These are phyloP conservation scores for Annulohypoxylon truncatum DNA, from an alignment of 2,329 filamentous ascomycete species.

Conservation along the genomic window DNA sequence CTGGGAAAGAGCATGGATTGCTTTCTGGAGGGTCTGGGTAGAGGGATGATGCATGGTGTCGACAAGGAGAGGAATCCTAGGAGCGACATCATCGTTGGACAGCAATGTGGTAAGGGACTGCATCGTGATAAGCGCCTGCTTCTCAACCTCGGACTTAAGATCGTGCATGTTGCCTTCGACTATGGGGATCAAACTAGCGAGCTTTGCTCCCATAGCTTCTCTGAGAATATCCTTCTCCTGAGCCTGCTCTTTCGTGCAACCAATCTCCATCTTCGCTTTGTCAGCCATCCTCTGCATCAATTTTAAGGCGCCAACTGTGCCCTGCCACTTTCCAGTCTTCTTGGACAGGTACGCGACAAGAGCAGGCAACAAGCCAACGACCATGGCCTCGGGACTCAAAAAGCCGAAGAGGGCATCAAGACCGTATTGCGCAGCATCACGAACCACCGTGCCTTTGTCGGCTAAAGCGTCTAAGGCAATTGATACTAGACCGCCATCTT, in stretches of 20 bases:
- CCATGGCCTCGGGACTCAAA: slow-evolving; percentile 83
- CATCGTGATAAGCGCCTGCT: slow-evolving; percentile 94
- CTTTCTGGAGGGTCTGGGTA: slow-evolving; percentile 87
- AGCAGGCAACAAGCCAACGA: slow-evolving; percentile 82
- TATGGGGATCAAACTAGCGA: slow-evolving; percentile 88
- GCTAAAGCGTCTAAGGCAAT: slow-evolving; percentile 85
- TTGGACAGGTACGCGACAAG: slow-evolving; percentile 82
- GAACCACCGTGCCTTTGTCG: slow-evolving; percentile 89
- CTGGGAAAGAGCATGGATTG: slow-evolving; percentile 94
- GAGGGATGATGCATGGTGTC: slow-evolving; percentile 97
- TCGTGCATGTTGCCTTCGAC: slow-evolving; percentile 97
- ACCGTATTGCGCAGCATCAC: slow-evolving; percentile 93
- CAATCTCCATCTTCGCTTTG: slow-evolving; percentile 88
- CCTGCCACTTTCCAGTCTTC: slow-evolving; percentile 96
- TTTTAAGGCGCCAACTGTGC: slow-evolving; percentile 86
- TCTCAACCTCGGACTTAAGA: slow-evolving; percentile 87
- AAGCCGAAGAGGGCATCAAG: slow-evolving; percentile 87
- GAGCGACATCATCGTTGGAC: slow-evolving; percentile 96
- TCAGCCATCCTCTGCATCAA: slow-evolving; percentile 93
- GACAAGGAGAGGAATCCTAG: slow-evolving; percentile 89
- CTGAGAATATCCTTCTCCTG: slow-evolving; percentile 88
- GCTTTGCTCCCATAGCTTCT: slow-evolving; percentile 87
- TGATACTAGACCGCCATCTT: slow-evolving; percentile 78
- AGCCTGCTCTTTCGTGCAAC: slow-evolving; percentile 82
- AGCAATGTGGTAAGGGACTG: slow-evolving; percentile 87